A percentile compares a stretch with the other conserved stretches of the same genome.
phyloP scores from a whole-genome alignment of 805 yeast genomes.

The Clavispora santaluciae region DNA sequence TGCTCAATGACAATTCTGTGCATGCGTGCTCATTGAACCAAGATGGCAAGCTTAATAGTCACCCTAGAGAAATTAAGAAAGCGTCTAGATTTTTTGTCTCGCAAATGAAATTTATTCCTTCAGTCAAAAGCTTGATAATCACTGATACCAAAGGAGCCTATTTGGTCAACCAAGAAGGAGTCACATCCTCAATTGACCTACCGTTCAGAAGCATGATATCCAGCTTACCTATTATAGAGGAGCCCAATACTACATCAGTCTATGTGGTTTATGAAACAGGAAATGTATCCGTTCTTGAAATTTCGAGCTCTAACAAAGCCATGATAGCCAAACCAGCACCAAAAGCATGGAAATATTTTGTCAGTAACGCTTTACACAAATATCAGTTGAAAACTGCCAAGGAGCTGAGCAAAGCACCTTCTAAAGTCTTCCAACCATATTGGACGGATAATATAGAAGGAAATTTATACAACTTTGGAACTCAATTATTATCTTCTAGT shows the following conservation, averaged over 20 bases:
- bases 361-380: conserved; percentile 16
- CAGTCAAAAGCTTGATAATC: conserved; percentile 1
- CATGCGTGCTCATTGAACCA: conserved; percentile 3
- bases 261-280: conserved; percentile 11
- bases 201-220: conserved; percentile 7
- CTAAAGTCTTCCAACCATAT: conserved; percentile 12
- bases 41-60: not conserved
- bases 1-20: conserved; percentile 18
- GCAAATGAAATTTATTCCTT: conserved; percentile 1
- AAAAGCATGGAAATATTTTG: conserved; percentile 12
- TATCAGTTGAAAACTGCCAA: conserved; percentile 8
- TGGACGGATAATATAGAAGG: conserved; percentile 24
- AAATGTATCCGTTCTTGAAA: conserved; percentile 4
- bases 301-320: not conserved
- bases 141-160: conserved; percentile 8
- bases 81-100: conserved; percentile 13
- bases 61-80: conserved; percentile 3
- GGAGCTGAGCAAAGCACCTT: conserved; percentile 13
- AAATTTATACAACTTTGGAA: conserved; percentile 11
- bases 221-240: conserved; percentile 4
- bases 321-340: conserved; percentile 1
- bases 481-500: not conserved
- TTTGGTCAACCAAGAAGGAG: not conserved
- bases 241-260: not conserved
- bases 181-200: not conserved